Conservation (phyloP, 768 basidiomycete species). For the Lactarius akahatsu region DNA sequence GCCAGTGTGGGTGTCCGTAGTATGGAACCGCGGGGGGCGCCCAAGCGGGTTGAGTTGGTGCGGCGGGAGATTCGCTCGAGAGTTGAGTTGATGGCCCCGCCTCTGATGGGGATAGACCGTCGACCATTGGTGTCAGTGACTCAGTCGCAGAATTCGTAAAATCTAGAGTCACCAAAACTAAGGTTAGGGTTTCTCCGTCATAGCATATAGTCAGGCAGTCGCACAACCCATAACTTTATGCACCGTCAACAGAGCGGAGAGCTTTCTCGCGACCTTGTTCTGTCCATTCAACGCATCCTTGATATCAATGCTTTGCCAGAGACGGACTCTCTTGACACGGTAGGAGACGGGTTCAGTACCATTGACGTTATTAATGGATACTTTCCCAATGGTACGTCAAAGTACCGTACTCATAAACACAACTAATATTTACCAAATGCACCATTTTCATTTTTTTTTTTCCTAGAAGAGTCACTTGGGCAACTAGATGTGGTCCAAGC, state of each 20-base stretch:
- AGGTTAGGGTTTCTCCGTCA: constrained; percentile 20
- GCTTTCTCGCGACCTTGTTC: constrained; percentile 63
- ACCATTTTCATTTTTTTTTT: background rate
- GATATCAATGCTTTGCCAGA: constrained; percentile 48
- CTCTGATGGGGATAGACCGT: constrained; percentile 24
- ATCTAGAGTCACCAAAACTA: background rate
- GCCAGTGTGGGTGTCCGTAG: constrained; percentile 32
- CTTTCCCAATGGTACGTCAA: constrained; percentile 74
- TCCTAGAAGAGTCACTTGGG: constrained; percentile 69
- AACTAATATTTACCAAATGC: background rate
- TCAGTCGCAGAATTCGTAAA: background rate
- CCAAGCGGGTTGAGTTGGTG: constrained; percentile 16
- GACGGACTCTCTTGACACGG: constrained; percentile 55
- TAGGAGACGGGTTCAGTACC: constrained; percentile 57
- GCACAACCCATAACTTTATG: constrained; percentile 18
- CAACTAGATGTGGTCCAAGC: constrained; percentile 71
- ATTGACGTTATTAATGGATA: constrained; percentile 59
- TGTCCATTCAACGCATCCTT: constrained; percentile 70
- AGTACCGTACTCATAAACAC: background rate
- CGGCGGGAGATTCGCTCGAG: background rate
- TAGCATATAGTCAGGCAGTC: background rate
- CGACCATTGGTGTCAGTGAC: constrained; percentile 23
- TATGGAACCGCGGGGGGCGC: constrained; percentile 26
- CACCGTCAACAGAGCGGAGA: constrained; percentile 40
- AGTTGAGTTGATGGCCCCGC: constrained; percentile 21